Conservation (phyloP, 2,329 filamentous ascomycete species). For the Westerdykella sp. region DNA sequence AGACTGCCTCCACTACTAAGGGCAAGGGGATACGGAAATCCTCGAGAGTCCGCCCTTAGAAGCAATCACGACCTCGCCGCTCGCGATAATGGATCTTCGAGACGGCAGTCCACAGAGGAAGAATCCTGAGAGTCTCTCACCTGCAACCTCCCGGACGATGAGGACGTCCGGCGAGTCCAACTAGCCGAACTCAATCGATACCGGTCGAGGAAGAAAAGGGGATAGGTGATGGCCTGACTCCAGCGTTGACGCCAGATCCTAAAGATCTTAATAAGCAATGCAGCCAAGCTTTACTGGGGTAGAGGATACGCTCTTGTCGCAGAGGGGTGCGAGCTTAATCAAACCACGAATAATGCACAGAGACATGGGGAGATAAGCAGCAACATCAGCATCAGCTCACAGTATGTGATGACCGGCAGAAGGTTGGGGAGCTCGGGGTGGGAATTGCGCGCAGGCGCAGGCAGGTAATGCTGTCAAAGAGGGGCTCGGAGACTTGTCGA, state of each 20-base stretch:
- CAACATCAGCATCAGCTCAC: conserved; percentile 5
- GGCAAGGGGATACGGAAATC: neutral
- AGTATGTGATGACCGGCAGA: conserved; percentile 4
- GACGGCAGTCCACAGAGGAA: neutral
- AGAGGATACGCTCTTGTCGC: conserved; percentile 6
- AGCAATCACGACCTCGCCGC: neutral
- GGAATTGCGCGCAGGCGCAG: neutral
- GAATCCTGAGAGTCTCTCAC: neutral
- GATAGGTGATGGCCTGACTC: conserved; percentile 1
- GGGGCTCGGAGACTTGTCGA: too few species aligned
- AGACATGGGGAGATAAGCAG: conserved; percentile 7
- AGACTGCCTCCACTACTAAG: neutral
- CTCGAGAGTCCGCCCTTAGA: neutral
- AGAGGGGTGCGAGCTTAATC: conserved; percentile 4
- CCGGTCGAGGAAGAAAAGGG: conserved; percentile 13
- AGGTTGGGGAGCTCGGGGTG: conserved; percentile 1
- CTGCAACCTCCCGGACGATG: neutral
- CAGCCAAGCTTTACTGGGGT: conserved; percentile 5
- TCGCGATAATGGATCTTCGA: neutral
- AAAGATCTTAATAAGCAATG: conserved; percentile 2
- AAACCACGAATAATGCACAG: conserved; percentile 4
- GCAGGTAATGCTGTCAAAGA: neutral
- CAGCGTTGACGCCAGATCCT: too few species aligned
- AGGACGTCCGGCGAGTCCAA: neutral
- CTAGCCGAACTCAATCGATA: neutral